A percentile compares a stretch with the other conserved stretches of the same genome.
phyloP scores from a whole-genome alignment of 2,329 filamentous ascomycete species.

The Mycosphaerelloides madeirae region DNA sequence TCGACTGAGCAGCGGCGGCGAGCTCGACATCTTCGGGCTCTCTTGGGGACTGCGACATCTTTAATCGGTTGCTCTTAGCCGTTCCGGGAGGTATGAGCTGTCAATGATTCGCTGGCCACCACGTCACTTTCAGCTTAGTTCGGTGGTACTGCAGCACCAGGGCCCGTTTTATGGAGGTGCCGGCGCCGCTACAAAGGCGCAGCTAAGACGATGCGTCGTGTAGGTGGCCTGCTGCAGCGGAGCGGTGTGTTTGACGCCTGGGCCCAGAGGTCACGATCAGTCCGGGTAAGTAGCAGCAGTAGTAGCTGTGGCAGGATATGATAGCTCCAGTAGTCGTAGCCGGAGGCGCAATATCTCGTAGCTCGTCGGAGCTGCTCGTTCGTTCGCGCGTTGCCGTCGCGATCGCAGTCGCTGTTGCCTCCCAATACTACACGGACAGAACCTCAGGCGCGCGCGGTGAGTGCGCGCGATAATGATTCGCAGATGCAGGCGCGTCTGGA shows the following conservation, averaged over 20 bases:
- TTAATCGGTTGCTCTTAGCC: conserved; percentile 48
- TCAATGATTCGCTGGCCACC: conserved; percentile 31
- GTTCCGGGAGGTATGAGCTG: conserved; percentile 27
- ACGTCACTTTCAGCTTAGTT: conserved; percentile 18
- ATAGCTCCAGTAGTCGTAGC: too few species aligned
- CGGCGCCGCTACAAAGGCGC: conserved; percentile 18
- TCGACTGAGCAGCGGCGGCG: conserved; percentile 67
- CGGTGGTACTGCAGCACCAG: conserved; percentile 23
- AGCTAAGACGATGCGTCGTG: conserved; percentile 15
- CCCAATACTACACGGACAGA: not conserved
- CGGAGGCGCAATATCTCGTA: too few species aligned
- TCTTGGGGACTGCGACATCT: conserved; percentile 89
- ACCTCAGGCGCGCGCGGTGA: conserved; percentile 2
- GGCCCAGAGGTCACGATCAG: conserved; percentile 5
- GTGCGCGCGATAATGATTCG: not conserved
- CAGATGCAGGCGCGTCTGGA: too few species aligned
- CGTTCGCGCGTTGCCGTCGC: too few species aligned
- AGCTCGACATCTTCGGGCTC: conserved; percentile 79
- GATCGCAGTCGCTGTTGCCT: too few species aligned
- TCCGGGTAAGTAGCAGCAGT: too few species aligned
- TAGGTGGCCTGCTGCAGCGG: conserved; percentile 9
- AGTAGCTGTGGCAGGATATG: too few species aligned
- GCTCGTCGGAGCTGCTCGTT: too few species aligned
- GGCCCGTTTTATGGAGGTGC: conserved; percentile 23
- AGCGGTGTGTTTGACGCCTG: conserved; percentile 19